These are phyloP conservation scores for Podaxis sp. DNA, from an alignment of 768 basidiomycete species.

Conservation along the genomic window DNA sequence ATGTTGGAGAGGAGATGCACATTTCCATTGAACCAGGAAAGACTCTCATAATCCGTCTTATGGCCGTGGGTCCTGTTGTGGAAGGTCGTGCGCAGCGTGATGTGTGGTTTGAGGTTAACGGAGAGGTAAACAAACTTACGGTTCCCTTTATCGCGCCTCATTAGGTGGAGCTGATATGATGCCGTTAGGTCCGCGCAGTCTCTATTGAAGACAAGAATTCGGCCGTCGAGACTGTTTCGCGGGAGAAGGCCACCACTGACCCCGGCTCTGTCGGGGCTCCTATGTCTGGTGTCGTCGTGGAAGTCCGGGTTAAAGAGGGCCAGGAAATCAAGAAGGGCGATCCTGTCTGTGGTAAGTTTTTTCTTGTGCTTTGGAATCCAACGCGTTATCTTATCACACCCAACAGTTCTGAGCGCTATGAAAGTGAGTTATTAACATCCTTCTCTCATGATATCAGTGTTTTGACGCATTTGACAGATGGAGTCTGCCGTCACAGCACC, in stretches of 20 bases:
- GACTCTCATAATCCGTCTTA: constrained; percentile 91
- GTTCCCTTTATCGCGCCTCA: constrained; percentile 5
- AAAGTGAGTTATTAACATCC: constrained; percentile 52
- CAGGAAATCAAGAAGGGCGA: constrained; percentile 98
- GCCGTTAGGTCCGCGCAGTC: constrained; percentile 80
- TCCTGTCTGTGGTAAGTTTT: constrained; percentile 77
- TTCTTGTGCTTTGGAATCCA: constrained; percentile 11
- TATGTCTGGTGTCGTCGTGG: constrained; percentile 97
- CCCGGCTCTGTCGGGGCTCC: constrained; percentile 97
- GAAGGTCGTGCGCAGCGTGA: constrained; percentile 90
- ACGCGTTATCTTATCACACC: constrained; percentile 10
- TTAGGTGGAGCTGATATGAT: constrained; percentile 15
- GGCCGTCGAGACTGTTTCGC: constrained; percentile 89
- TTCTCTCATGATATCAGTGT: constrained; percentile 12
- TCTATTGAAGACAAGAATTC: constrained; percentile 96
- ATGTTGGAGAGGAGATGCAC: constrained; percentile 93
- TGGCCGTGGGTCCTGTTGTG: constrained; percentile 93
- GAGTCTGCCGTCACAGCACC: constrained; percentile 96
- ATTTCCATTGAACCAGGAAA: constrained; percentile 96
- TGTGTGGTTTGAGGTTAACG: constrained; percentile 98
- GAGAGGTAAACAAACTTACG: constrained; percentile 59
- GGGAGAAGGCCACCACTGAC: constrained; percentile 91
- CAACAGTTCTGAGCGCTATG: constrained; percentile 89
- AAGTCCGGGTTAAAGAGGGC: constrained; percentile 96
- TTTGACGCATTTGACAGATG: constrained; percentile 57